These are phyloP conservation scores for Plantago coronopus DNA, from an alignment of 305 asterid genomes.

Conservation along the genomic window DNA sequence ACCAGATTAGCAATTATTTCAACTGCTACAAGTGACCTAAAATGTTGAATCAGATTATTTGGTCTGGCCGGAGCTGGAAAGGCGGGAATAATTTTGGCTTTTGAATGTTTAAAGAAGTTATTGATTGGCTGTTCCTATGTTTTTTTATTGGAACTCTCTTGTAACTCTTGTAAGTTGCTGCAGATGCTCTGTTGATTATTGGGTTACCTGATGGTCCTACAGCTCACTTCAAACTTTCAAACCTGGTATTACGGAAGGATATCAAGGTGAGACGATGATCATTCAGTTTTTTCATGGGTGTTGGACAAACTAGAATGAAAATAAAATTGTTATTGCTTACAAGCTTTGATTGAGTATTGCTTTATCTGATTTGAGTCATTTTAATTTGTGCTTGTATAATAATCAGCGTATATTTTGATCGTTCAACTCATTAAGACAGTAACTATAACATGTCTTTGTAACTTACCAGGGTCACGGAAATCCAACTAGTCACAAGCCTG, in stretches of 20 bases:
- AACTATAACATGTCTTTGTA: slow-evolving; percentile 11
- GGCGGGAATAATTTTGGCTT: background rate
- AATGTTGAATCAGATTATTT: background rate
- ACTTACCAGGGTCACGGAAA: slow-evolving; percentile 80
- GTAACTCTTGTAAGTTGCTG: slow-evolving; percentile 28
- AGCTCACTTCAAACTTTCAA: slow-evolving; percentile 89
- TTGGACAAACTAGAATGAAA: background rate
- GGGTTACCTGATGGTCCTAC: slow-evolving; percentile 91
- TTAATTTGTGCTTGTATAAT: background rate
- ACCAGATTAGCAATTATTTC: slow-evolving; percentile 2
- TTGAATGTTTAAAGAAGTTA: background rate
- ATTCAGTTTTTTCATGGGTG: slow-evolving; percentile 1
- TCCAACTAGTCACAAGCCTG: slow-evolving; percentile 89
- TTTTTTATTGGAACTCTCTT: slow-evolving; percentile 10
- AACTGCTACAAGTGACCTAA: background rate
- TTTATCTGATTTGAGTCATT: background rate
- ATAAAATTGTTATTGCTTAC: background rate
- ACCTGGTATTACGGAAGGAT: slow-evolving; percentile 74
- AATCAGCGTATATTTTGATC: background rate
- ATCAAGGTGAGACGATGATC: slow-evolving; percentile 49
- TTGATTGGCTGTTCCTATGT: slow-evolving; percentile 9
- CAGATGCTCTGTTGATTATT: slow-evolving; percentile 81
- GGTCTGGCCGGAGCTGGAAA: background rate
- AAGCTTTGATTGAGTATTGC: background rate
- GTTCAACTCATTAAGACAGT: slow-evolving; percentile 5